These are phyloP conservation scores for Rosa hybrid DNA, from an alignment of 331 rosid genomes.

Conservation along the genomic window DNA sequence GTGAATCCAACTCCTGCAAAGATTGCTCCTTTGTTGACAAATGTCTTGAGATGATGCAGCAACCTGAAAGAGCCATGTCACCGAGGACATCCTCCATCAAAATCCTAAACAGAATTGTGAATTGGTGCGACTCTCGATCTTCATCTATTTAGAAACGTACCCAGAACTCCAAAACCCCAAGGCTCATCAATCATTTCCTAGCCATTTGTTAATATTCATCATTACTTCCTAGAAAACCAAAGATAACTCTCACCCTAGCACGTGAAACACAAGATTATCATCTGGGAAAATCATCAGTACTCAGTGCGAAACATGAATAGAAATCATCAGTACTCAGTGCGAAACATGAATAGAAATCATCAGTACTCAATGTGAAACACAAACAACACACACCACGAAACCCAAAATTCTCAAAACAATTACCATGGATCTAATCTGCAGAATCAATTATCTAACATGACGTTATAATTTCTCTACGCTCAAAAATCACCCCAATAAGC, in stretches of 20 bases:
- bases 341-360: no score
- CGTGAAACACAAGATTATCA: not conserved
- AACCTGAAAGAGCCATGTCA: no score
- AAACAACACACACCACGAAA: not conserved
- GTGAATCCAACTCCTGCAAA: no score
- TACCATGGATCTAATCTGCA: constrained; percentile 22
- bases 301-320: not conserved
- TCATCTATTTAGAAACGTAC: no score
- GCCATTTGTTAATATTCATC: not conserved
- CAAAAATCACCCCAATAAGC: constrained; percentile 44
- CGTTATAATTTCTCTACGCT: constrained; percentile 39
- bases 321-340: not conserved
- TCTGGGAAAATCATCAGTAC: not conserved
- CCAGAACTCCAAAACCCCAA: no score
- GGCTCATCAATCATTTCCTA: not conserved
- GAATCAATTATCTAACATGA: constrained; percentile 41
- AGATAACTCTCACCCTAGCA: no score
- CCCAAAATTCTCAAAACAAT: not conserved
- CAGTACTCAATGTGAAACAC: no score
- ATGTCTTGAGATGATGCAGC: no score
- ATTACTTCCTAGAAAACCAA: not conserved
- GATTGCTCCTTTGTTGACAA: no score
- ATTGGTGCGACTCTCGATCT: no score
- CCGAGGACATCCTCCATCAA: no score
- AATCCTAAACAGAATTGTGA: no score